These are phyloP conservation scores for Monosporascus sp. DNA, from an alignment of 2,329 filamentous ascomycete species.

Conservation along the genomic window DNA sequence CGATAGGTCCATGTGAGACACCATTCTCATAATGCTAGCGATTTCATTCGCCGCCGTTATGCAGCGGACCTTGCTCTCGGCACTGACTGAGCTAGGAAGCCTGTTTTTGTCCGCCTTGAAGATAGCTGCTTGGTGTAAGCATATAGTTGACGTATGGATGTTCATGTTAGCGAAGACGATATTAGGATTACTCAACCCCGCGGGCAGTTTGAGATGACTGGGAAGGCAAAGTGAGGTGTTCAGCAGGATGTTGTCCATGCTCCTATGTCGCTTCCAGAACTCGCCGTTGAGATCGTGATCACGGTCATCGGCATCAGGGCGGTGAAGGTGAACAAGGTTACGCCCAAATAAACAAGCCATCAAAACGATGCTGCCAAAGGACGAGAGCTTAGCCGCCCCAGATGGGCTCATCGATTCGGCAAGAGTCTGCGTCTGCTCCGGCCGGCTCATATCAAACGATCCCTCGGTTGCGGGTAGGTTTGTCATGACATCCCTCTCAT, in stretches of 20 bases:
- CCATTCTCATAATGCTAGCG: constrained; percentile 89
- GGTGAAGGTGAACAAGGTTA: constrained; percentile 86
- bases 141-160: constrained; percentile 93
- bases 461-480: constrained; percentile 81
- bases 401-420: constrained; percentile 63
- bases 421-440: constrained; percentile 66
- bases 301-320: constrained; percentile 72
- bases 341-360: constrained; percentile 88
- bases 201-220: constrained; percentile 70
- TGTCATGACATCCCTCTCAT: constrained; percentile 86
- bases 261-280: constrained; percentile 91
- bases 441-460: constrained; percentile 73
- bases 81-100: constrained; percentile 68
- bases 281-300: constrained; percentile 86
- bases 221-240: constrained; percentile 85
- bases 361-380: constrained; percentile 75
- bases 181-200: constrained; percentile 71
- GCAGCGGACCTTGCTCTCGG: constrained; percentile 88
- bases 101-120: constrained; percentile 93
- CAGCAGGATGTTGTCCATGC: constrained; percentile 83
- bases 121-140: constrained; percentile 95
- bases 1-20: constrained; percentile 83
- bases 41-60: constrained; percentile 93
- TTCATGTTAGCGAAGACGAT: constrained; percentile 95
- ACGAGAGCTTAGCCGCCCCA: constrained; percentile 68